A percentile compares a stretch with the other conserved stretches of the same genome.
Evolutionary conservation across 306 rosid species (phyloP).

Genomic region (Gleditsia sinensis): DNA sequence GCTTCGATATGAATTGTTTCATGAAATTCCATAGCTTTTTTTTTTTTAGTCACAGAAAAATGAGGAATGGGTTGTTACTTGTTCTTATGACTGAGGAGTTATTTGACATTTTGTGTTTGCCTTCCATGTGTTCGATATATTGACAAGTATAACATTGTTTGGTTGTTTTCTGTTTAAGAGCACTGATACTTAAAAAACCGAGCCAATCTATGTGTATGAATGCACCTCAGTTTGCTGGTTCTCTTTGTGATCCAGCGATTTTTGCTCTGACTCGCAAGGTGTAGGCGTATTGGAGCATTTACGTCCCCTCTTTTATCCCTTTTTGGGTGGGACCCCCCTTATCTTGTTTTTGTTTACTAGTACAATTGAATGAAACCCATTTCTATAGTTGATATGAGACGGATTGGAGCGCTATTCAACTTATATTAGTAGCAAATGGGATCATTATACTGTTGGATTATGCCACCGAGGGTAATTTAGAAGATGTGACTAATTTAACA

Average conservation of each 20-base stretch:
- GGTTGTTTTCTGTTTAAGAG: too few species aligned
- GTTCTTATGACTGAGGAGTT: background rate
- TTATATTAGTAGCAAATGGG: background rate
- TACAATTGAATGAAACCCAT: background rate
- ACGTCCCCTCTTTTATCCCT: background rate
- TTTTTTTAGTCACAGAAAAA: background rate
- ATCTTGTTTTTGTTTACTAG: background rate
- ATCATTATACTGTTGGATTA: background rate
- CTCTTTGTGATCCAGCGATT: background rate
- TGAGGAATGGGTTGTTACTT: background rate
- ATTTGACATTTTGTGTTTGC: background rate
- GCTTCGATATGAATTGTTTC: background rate
- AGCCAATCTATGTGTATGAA: too few species aligned
- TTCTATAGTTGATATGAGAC: background rate
- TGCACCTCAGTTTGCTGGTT: too few species aligned
- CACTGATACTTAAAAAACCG: too few species aligned
- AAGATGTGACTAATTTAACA: background rate
- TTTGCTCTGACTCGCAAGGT: background rate
- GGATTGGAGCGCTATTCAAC: background rate
- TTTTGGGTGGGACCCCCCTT: background rate
- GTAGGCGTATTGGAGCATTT: background rate
- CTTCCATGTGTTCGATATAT: conserved; percentile 49
- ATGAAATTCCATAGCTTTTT: background rate
- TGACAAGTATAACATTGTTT: conserved; percentile 23
- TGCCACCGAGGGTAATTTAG: background rate